A percentile compares a stretch with the other conserved stretches of the same genome.
These are phyloP conservation scores for Furcasterigmium sp. DNA, from an alignment of 2,329 filamentous ascomycete species.

Conservation along the genomic window DNA sequence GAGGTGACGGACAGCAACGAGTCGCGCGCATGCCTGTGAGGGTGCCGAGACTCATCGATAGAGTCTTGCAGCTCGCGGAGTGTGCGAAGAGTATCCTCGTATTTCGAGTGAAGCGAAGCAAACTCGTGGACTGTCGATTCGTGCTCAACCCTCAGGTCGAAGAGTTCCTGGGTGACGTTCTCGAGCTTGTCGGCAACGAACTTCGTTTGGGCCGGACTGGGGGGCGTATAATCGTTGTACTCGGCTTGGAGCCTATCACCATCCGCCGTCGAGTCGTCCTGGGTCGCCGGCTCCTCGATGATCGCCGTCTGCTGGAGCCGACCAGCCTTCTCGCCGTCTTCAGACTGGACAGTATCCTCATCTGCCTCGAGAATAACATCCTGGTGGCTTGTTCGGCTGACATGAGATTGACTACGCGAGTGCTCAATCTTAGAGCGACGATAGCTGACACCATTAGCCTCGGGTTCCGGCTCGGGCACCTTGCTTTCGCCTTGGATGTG, in stretches of 20 bases:
- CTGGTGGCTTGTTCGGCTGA: slow-evolving; percentile 48
- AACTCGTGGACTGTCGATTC: slow-evolving; percentile 78
- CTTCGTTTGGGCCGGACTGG: slow-evolving; percentile 73
- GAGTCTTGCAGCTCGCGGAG: slow-evolving; percentile 82
- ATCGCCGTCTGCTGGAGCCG: slow-evolving; percentile 9
- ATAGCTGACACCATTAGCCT: slow-evolving; percentile 35
- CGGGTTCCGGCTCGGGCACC: slow-evolving; percentile 28
- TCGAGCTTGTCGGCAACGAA: slow-evolving; percentile 93
- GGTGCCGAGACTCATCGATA: slow-evolving; percentile 72
- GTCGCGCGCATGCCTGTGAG: slow-evolving; percentile 44
- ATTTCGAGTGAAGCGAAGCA: slow-evolving; percentile 78
- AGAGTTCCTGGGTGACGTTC: slow-evolving; percentile 82
- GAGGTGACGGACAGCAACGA: slow-evolving; percentile 50
- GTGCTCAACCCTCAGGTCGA: slow-evolving; percentile 86
- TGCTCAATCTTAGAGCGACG: slow-evolving; percentile 43
- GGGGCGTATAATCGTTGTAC: slow-evolving; percentile 39
- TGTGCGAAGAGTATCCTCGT: slow-evolving; percentile 79
- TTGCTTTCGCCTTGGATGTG: slow-evolving; percentile 60
- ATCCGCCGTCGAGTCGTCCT: slow-evolving; percentile 9
- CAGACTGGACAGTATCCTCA: slow-evolving; percentile 29
- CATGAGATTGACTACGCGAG: slow-evolving; percentile 48
- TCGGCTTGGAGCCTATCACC: neutral
- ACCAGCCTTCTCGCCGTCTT: neutral
- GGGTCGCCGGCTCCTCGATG: slow-evolving; percentile 19
- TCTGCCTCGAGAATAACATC: slow-evolving; percentile 50